Base-by-base conservation (phyloP, 1,284 basidiomycete species). In the Waitea zeae region DNA sequence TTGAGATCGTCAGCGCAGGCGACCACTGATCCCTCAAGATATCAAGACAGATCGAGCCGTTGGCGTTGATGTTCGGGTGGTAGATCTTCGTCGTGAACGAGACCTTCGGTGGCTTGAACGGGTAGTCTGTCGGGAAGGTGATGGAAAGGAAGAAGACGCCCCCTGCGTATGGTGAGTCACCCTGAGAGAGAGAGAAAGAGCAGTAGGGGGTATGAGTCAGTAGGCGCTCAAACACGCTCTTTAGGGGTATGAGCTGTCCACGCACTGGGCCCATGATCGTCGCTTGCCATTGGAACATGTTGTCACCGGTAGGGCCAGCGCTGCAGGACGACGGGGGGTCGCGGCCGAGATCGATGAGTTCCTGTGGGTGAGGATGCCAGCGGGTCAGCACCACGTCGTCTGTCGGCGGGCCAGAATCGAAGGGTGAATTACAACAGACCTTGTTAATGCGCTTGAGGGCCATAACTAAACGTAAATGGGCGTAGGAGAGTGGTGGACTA, bases 41-140 rank as follows among this genome's bases (percentile, higher is more conserved):
- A 58, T 96, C 95, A 48, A 99, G 67, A 59, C 95, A 99, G 61
- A 99, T 98, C 46, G 88, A 92, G 33, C 95, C 95, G 50, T 95
- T 92, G 44, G 83, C 81, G 56, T 95, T 95, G 83, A 95, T 92
- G 67, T 93, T 93, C 33, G 87, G 86, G 58, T 93, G 89, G 57
- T 89, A 90, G 47, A 86, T 86, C 79, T 93, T 96, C 53, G 93
- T 98, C 48, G 87, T 90, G 64, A 99, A 98, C 62, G 82, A 84
- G 58, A 98, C 89, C 73, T 97, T 97, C 57, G 95, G 95, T 28
- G 95, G 93, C 67, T 93, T 93, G 78, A 96, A 95, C 29, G 90
- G 90, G 66, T 96, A 96, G 59, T 96, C 90, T 59, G 78, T 79
- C 33, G 83, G 84, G 73, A 93, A 92, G 33, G 70, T 76, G 56